Evolutionary conservation across 2,329 filamentous ascomycete genomes (phyloP).

Genomic region (Fusarium penzigii): DNA sequence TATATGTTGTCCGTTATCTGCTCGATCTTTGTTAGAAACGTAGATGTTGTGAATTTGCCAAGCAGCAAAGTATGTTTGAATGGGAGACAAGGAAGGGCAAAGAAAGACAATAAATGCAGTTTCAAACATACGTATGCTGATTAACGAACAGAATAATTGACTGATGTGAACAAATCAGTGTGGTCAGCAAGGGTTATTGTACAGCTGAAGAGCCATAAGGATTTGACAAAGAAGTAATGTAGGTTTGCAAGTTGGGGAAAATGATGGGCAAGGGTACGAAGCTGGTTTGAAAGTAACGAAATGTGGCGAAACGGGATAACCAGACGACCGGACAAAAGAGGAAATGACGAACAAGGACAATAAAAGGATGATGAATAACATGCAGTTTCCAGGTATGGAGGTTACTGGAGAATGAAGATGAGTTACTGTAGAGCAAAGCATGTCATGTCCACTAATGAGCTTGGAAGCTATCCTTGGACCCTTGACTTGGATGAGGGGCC

Average conservation of each 20-base stretch:
- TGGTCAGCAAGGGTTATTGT: neutral
- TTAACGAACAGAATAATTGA: neutral
- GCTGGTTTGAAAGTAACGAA: constrained; percentile 30
- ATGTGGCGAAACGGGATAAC: constrained; percentile 25
- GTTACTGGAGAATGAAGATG: neutral
- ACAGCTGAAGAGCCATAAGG: neutral
- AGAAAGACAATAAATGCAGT: neutral
- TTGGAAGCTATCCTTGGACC: neutral
- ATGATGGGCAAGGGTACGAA: constrained; percentile 28
- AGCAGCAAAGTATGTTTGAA: neutral
- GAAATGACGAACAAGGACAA: constrained; percentile 4
- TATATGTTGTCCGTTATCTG: neutral
- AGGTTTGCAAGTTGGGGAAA: constrained; percentile 20
- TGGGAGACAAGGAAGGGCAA: too few relatives aligned
- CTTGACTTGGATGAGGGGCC: constrained; percentile 1
- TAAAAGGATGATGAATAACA: neutral
- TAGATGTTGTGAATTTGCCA: too few relatives aligned
- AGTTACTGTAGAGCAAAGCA: neutral
- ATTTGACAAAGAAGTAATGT: constrained; percentile 13
- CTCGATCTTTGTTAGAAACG: neutral
- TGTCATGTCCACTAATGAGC: neutral
- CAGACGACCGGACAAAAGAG: constrained; percentile 11
- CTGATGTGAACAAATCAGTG: neutral
- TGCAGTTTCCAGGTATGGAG: neutral
- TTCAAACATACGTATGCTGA: neutral